Evolutionary conservation across 345 rosid species (phyloP), one percentile per base, ranked within the genome.

Genomic region (Rhodomyrtus tomentosa): DNA sequence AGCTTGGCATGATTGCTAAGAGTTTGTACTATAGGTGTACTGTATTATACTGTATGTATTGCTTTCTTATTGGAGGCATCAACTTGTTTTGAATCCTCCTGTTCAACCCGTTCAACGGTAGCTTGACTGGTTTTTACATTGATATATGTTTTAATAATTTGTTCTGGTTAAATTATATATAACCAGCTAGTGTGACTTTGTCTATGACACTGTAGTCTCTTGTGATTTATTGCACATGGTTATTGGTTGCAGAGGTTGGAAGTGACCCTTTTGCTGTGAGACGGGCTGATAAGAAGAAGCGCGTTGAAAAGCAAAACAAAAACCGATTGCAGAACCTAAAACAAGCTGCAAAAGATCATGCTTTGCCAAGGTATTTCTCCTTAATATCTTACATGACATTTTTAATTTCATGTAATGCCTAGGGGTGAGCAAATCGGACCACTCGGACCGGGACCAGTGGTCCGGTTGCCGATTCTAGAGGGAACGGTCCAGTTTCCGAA

Each of bases 201-300:
- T 81, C 56, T 50, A 27, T 10, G 56, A 81, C 40, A 50, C 53
- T 22, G 22, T 36, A 50, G n/a, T 25, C 24, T 50, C 6, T 72
- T 52, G 58, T 68, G 42, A 24, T 68, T 53, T 18, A 45, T 82
- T 50, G 49, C 49, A 24, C 12, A 36, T 55, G 40, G 38, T 81
- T 85, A 53, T 82, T 42, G 49, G 36, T 25, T 87, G 89, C 93
- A 96, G 99, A 89, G 87, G 93, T 93, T 59, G 98, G 98, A 84
- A 94, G 45, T 73, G 98, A 96, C 89, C 98, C 98, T 85, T 96
- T 94, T 91, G 94, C 95, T 79, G 95, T 90, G 90, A 93, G 98
- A 87, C 88, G 38, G 59, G 92, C 87, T 79, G 98, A 97, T 2
- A 97, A 91, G 90, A 95, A 94, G 90, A 87, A 90, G 83, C 90